Base-by-base conservation (phyloP, 2,329 filamentous ascomycete species). In the Aureobasidium sp. region DNA sequence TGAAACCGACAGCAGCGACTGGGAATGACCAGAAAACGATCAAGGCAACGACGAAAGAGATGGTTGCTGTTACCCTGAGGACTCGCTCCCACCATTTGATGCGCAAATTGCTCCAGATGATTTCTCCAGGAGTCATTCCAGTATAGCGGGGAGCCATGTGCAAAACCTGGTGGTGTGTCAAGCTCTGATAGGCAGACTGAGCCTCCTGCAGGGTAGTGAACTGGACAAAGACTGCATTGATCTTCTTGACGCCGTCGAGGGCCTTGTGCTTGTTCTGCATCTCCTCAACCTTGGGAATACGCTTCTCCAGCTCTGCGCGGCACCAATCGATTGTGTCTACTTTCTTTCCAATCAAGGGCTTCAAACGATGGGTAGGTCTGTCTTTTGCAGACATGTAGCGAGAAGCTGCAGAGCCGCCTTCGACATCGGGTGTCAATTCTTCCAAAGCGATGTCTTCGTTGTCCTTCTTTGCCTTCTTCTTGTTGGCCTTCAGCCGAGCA, bases 281-380 rank as follows among this genome's bases (percentile, higher is more conserved):
- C 45, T 83, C 79, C 55, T 88, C 82, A 34, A 91, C 87, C 64
- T 89, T 82, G 0, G 89, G 87, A 58, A 88, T 87, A 48, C 95
- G 83, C 53, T 86, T 85, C 66, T 87, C 84, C 58, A 97, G 84
- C 73, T 95, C 88, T 1, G 81, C 79, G 57, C 94, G 88, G 65
- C 86, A 89, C 88, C 89, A 97, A 65, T 93, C 86, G 73, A 99
- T 97, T 0, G 91, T 94, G 76, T 99, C 94, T 17, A 97, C 92
- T 74, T 96, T 94, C 71, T 91, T 87, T 67, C 91, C 89, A 67
- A 92, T 83, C 51, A 89, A 80, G 7, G 81, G 80, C 72, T 88
- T 89, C 61, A 87, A 77, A 37, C 84, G 84, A 71, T 96, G 91
- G 1, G 87, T 86, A 1, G 91, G 91, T 47, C 91, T 84, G 68